Percentiles rank a stretch among this genome's conserved stretches.
Evolutionary conservation across 225 moss, liverwort and hornwort species (phyloP).

Genomic region (Takakia lepidozioides): DNA sequence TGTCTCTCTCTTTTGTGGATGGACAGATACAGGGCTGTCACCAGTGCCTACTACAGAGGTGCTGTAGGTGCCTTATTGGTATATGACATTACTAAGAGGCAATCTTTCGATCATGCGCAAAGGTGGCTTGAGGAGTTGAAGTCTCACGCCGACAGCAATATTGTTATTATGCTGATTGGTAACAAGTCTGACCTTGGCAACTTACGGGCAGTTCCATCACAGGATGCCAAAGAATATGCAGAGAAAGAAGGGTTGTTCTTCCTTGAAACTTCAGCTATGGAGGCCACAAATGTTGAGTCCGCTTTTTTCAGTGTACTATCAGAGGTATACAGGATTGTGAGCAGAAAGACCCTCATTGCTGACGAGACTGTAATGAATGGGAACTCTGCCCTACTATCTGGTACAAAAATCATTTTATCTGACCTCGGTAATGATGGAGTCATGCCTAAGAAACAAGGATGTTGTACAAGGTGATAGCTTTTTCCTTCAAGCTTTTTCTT

Average conservation of each 20-base stretch:
- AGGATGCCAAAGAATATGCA: slow-evolving; percentile 49
- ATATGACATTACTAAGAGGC: slow-evolving; percentile 56
- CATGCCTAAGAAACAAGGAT: too few relatives aligned
- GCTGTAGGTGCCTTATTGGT: slow-evolving; percentile 59
- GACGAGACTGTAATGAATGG: too few relatives aligned
- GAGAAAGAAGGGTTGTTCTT: slow-evolving; percentile 52
- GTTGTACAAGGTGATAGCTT: too few relatives aligned
- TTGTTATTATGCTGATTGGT: slow-evolving; percentile 51
- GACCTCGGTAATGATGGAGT: too few relatives aligned
- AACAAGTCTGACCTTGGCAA: slow-evolving; percentile 44
- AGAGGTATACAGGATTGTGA: slow-evolving; percentile 59
- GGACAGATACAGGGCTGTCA: slow-evolving; percentile 50
- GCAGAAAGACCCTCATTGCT: slow-evolving; percentile 48
- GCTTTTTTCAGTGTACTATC: slow-evolving; percentile 47
- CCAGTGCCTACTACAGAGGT: slow-evolving; percentile 54
- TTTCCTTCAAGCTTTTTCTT: too few relatives aligned
- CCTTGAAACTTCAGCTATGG: slow-evolving; percentile 51
- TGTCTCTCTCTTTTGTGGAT: not conserved
- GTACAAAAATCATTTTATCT: too few relatives aligned
- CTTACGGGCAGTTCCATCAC: slow-evolving; percentile 42
- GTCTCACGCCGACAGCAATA: slow-evolving; percentile 46
- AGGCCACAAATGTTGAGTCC: slow-evolving; percentile 46
- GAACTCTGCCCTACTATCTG: too few relatives aligned
- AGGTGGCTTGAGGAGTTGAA: slow-evolving; percentile 56
- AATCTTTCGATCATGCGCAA: slow-evolving; percentile 50